phyloP scores from a whole-genome alignment of 805 yeast genomes.

The Candida morakotiae region DNA sequence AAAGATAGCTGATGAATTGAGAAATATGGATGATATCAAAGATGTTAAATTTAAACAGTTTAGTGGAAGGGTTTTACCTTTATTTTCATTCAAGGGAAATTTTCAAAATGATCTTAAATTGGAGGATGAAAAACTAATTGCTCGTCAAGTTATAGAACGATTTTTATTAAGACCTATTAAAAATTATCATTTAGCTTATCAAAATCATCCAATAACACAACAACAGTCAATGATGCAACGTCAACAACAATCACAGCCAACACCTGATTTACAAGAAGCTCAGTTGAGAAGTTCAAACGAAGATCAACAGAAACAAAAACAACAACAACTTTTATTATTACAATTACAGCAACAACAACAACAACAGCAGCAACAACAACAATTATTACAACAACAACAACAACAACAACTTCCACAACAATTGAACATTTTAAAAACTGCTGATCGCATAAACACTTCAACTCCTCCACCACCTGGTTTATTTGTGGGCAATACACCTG shows the following conservation, averaged over 20 bases:
- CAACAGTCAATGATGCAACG: conserved; percentile 30
- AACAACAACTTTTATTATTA: conserved; percentile 21
- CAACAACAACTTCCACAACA: conserved; percentile 15
- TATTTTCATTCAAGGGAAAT: conserved; percentile 44
- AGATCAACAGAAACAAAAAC: conserved; percentile 24
- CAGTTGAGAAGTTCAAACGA: conserved; percentile 12
- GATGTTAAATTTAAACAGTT: conserved; percentile 17
- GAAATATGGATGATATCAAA: conserved; percentile 30
- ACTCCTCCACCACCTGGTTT: conserved; percentile 79
- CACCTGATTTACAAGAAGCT: conserved; percentile 13
- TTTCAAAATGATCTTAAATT: conserved; percentile 28
- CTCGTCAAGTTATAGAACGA: conserved; percentile 39
- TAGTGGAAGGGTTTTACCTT: conserved; percentile 29
- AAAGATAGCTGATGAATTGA: conserved; percentile 41
- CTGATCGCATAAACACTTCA: conserved; percentile 36
- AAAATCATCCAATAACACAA: conserved; percentile 37
- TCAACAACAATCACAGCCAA: conserved; percentile 27
- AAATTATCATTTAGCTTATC: conserved; percentile 43
- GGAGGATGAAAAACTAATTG: conserved; percentile 32
- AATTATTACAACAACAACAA: conserved; percentile 25
- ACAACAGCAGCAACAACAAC: conserved; percentile 24
- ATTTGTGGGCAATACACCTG: conserved; percentile 25
- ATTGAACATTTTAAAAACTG: conserved; percentile 19
- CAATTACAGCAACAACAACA: conserved; percentile 32
- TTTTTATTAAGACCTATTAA: conserved; percentile 38